phyloP scores from a whole-genome alignment of 768 basidiomycete genomes.

The Suillus hirtellus region DNA sequence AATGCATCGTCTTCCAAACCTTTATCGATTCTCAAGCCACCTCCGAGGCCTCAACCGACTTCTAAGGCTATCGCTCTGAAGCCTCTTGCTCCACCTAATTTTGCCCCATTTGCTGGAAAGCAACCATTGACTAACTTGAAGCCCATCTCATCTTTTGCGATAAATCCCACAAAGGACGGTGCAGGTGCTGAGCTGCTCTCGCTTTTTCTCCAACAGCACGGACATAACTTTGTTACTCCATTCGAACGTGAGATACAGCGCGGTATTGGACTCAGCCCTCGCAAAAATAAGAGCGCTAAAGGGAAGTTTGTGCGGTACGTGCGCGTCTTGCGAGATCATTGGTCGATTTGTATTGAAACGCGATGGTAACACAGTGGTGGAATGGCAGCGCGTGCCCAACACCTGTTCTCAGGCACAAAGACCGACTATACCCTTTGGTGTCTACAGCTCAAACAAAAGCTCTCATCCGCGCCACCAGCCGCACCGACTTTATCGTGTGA shows the following conservation, averaged over 20 bases:
- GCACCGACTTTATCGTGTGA: constrained; percentile 31
- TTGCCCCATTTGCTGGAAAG: constrained; percentile 25
- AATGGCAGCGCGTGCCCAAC: constrained; percentile 50
- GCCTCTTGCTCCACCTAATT: constrained; percentile 31
- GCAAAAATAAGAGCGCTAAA: constrained; percentile 48
- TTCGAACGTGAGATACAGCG: constrained; percentile 42
- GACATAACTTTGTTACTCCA: constrained; percentile 35
- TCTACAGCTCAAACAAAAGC: constrained; percentile 45
- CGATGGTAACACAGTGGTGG: constrained; percentile 46
- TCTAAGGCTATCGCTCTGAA: constrained; percentile 23
- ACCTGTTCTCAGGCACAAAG: constrained; percentile 41
- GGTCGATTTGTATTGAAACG: background rate
- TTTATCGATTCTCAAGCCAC: constrained; percentile 29
- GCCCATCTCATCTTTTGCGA: constrained; percentile 55
- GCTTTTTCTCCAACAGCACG: constrained; percentile 52
- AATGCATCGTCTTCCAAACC: constrained; percentile 1
- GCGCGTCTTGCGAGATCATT: background rate
- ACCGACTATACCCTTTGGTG: constrained; percentile 55
- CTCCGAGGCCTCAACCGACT: constrained; percentile 20
- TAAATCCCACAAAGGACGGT: constrained; percentile 51
- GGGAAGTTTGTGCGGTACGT: constrained; percentile 52
- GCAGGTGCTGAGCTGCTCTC: constrained; percentile 52
- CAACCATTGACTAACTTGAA: constrained; percentile 35
- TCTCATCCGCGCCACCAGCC: constrained; percentile 29
- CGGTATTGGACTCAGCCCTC: constrained; percentile 60